Percentiles rank a stretch among this genome's conserved stretches.
phyloP scores from a whole-genome alignment of 768 basidiomycete genomes.

The Mycena polygramma region DNA sequence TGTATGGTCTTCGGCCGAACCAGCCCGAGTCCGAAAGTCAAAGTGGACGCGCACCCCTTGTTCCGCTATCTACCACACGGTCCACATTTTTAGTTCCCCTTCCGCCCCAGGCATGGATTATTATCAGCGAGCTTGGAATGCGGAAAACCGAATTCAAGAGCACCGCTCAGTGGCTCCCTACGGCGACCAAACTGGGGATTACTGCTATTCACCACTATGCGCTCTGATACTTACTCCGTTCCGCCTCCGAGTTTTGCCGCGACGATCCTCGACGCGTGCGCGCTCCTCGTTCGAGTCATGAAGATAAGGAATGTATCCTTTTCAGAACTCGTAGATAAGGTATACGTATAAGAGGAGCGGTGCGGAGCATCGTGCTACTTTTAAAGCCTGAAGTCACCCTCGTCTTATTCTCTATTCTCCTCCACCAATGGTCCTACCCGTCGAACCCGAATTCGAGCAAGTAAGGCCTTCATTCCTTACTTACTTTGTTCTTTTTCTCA shows the following conservation, averaged over 20 bases:
- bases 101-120: no score
- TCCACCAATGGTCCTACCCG: slow-evolving; percentile 54
- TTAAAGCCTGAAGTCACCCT: not conserved
- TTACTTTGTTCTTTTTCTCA: not conserved
- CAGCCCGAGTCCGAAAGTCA: no score
- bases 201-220: no score
- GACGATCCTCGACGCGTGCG: not conserved
- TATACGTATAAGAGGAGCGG: slow-evolving; percentile 2
- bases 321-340: slow-evolving; percentile 17
- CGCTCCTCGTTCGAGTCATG: not conserved
- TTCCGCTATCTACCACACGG: no score
- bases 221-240: not conserved
- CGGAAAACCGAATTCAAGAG: no score
- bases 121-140: no score
- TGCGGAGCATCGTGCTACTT: not conserved
- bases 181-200: no score
- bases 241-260: slow-evolving; percentile 13
- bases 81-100: no score
- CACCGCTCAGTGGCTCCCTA: no score
- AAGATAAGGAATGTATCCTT: slow-evolving; percentile 16
- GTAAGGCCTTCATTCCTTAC: slow-evolving; percentile 40
- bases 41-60: no score
- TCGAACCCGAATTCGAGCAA: slow-evolving; percentile 81
- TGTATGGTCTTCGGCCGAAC: no score
- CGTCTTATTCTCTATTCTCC: no score